These are phyloP conservation scores for Alternaria sp. DNA, from an alignment of 2,329 filamentous ascomycete genomes.

Conservation along the genomic window DNA sequence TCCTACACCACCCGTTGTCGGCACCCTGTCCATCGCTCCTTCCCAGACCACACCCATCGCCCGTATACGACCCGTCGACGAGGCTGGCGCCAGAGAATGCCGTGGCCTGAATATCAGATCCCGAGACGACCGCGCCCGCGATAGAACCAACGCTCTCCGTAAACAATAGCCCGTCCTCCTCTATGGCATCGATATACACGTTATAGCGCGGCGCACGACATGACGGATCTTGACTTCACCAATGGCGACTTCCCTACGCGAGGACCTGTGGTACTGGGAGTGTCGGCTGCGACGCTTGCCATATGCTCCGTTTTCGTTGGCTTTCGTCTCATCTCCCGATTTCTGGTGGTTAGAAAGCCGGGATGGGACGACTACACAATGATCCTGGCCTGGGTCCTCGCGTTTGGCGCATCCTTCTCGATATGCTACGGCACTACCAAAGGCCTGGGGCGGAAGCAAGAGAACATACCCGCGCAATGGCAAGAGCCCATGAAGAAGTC, in stretches of 20 bases:
- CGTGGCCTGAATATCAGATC: conserved; percentile 20
- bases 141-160: conserved; percentile 20
- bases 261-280: conserved; percentile 64
- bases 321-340: conserved; percentile 74
- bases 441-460: conserved; percentile 73
- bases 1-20: conserved; percentile 2
- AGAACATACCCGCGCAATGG: conserved; percentile 61
- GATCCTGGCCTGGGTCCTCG: conserved; percentile 76
- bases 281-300: conserved; percentile 71
- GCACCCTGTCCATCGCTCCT: not conserved
- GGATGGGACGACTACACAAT: conserved; percentile 84
- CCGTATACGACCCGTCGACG: conserved; percentile 1
- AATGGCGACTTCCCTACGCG: conserved; percentile 31
- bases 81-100: conserved; percentile 31
- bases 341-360: conserved; percentile 73
- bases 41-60: not conserved
- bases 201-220: conserved; percentile 23
- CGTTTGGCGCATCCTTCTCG: conserved; percentile 70
- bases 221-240: conserved; percentile 26
- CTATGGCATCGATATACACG: conserved; percentile 13
- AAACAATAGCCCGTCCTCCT: not conserved
- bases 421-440: conserved; percentile 68
- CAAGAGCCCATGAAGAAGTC: conserved; percentile 61
- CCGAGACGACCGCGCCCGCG: conserved; percentile 31
- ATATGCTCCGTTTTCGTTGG: conserved; percentile 77